phyloP scores from a whole-genome alignment of 768 basidiomycete genomes.

The Tulasnella sp. region DNA sequence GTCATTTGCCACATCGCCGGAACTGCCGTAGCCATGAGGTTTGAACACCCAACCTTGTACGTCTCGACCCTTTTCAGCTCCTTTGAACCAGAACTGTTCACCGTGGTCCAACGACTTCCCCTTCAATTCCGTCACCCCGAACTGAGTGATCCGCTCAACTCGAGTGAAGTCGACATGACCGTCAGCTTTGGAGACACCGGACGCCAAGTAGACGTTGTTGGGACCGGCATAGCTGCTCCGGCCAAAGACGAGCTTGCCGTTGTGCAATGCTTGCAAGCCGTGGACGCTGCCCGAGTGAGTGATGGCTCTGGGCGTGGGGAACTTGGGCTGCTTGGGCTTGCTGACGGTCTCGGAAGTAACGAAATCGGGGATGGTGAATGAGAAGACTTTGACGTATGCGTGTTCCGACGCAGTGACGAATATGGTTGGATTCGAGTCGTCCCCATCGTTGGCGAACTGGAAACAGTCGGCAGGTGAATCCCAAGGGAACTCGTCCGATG shows the following conservation, averaged over 20 bases:
- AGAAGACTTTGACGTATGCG: slow-evolving; percentile 60
- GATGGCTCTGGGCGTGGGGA: slow-evolving; percentile 62
- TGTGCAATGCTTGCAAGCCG: slow-evolving; percentile 57
- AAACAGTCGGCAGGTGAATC: slow-evolving; percentile 28
- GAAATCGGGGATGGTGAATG: not conserved
- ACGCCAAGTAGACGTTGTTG: slow-evolving; percentile 69
- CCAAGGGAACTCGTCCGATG: not conserved
- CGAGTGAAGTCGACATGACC: slow-evolving; percentile 41
- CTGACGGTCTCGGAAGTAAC: not conserved
- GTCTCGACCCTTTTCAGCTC: slow-evolving; percentile 59
- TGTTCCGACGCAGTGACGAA: slow-evolving; percentile 40
- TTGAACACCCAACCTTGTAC: slow-evolving; percentile 85
- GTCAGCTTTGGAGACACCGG: slow-evolving; percentile 29
- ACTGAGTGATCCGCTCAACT: slow-evolving; percentile 57
- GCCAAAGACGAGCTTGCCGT: slow-evolving; percentile 64
- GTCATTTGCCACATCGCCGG: slow-evolving; percentile 37
- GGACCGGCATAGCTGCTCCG: slow-evolving; percentile 72
- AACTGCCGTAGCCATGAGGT: slow-evolving; percentile 64
- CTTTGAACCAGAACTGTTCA: slow-evolving; percentile 87
- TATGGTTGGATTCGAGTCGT: not conserved
- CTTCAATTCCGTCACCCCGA: slow-evolving; percentile 54
- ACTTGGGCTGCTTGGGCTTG: slow-evolving; percentile 74
- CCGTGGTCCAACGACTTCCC: slow-evolving; percentile 57
- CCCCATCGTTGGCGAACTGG: slow-evolving; percentile 20
- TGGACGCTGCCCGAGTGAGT: slow-evolving; percentile 56